Evolutionary conservation across 2,329 filamentous ascomycete genomes (phyloP).

Genomic region (Fusarium odoratissimum): DNA sequence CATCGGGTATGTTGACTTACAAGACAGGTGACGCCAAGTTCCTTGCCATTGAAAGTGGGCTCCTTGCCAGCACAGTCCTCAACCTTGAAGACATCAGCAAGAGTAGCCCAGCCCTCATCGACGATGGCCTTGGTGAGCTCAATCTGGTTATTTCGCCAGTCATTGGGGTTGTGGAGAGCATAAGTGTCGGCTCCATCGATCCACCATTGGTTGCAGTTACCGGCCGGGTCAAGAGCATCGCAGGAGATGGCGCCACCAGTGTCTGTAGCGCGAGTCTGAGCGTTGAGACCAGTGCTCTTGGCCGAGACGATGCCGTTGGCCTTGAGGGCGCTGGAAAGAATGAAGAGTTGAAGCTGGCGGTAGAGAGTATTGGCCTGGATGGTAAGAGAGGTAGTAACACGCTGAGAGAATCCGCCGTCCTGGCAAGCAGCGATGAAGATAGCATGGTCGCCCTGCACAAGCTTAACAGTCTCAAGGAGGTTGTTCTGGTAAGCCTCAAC

Average conservation of each 20-base stretch:
- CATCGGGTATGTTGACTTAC: no score
- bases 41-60: not conserved
- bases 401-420: conserved; percentile 20
- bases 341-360: conserved; percentile 14
- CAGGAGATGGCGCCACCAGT: conserved; percentile 1
- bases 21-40: conserved; percentile 9
- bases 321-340: conserved; percentile 13
- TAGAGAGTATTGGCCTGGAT: conserved; percentile 21
- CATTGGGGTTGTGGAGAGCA: conserved; percentile 15
- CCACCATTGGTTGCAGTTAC: conserved; percentile 25
- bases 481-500: conserved; percentile 18
- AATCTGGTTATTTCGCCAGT: conserved; percentile 16
- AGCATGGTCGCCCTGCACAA: conserved; percentile 4
- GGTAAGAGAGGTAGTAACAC: conserved; percentile 20
- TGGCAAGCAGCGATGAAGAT: conserved; percentile 13
- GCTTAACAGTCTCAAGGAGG: conserved; percentile 19
- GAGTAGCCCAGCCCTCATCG: conserved; percentile 10
- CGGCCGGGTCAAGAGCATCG: not conserved
- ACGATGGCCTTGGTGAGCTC: conserved; percentile 7
- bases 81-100: conserved; percentile 12
- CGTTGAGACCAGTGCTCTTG: conserved; percentile 6
- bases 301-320: conserved; percentile 8
- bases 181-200: conserved; percentile 10
- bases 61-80: conserved; percentile 23
- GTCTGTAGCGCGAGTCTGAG: not conserved